Base-by-base conservation (phyloP, 176 grass and related monocot species). In the Tillandsia leiboldiana region DNA sequence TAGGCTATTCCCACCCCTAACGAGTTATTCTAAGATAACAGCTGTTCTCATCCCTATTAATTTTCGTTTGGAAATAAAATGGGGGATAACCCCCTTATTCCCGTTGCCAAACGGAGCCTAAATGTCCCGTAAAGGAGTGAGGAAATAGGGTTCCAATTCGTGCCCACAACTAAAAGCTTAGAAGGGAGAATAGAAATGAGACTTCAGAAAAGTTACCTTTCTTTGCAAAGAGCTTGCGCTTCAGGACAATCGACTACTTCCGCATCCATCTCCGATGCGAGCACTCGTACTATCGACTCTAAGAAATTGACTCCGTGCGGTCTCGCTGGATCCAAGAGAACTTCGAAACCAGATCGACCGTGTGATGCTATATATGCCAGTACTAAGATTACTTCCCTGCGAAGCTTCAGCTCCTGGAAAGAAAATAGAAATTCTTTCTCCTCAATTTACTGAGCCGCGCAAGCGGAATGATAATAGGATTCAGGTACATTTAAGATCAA, bases 361-460 rank as follows among this genome's bases (percentile, higher is more conserved):
- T 78, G 87, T 58, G 92, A 91, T 82, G 92, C 92, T 82, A 96
- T 86, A 71, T 87, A 91, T 8, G 88, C 92, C 63, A 96, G 68
- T 24, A 91, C 72, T 82, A 85, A 74, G 76, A 96, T 80, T 69
- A 87, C 78, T 76, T 76, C 78, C 59, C 84, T 83, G 49, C 79
- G 75, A 78, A 96, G 88, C 58, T 91, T 91, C 66, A 96, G 72
- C n/a, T 80, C 88, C 92, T 96, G 80, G 70, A 88, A 59, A 22
- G 3, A 59, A 59, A 59, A 59, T 73, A 42, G 33, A 85, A 83
- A 73, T 23, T 73, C 12, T 26, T 61, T 1, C 26, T 70, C 52
- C 15, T 24, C 12, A 69, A 71, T 15, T 29, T 77, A 14, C 9
- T 52, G 0, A 80, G 42, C 4, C 49, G 54, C 26, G 11, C 17